Conservation (phyloP, 2,329 filamentous ascomycete species). For the Cytospora piceicola region DNA sequence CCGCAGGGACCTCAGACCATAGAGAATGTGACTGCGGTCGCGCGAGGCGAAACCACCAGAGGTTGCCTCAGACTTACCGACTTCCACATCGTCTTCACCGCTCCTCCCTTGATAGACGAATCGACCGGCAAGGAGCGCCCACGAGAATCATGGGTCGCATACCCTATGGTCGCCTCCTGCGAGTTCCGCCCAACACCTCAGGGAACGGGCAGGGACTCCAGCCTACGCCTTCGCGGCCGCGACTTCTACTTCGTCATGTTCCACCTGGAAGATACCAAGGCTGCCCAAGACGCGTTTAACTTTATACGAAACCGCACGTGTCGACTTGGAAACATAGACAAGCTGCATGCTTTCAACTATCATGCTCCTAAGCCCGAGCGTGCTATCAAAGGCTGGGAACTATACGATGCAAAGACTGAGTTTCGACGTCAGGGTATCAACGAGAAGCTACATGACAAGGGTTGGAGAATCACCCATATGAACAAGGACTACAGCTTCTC, state of each 20-base stretch:
- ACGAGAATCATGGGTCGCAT: slow-evolving; percentile 89
- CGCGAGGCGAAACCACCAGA: slow-evolving; percentile 59
- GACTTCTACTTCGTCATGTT: slow-evolving; percentile 95
- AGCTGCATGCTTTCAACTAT: slow-evolving; percentile 89
- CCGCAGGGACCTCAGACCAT: slow-evolving; percentile 45
- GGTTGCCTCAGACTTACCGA: slow-evolving; percentile 65
- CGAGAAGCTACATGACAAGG: slow-evolving; percentile 73
- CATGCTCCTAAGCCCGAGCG: slow-evolving; percentile 72
- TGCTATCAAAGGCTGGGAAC: slow-evolving; percentile 75
- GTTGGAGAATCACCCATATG: slow-evolving; percentile 89
- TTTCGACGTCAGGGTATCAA: slow-evolving; percentile 87
- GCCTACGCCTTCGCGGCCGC: slow-evolving; percentile 84
- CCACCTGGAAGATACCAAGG: slow-evolving; percentile 75
- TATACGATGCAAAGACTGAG: slow-evolving; percentile 86
- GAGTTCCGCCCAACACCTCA: slow-evolving; percentile 74
- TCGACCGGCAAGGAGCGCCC: slow-evolving; percentile 34
- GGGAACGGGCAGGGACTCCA: slow-evolving; percentile 71
- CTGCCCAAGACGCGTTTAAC: slow-evolving; percentile 84
- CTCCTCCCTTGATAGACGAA: slow-evolving; percentile 41
- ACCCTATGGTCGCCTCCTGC: slow-evolving; percentile 86
- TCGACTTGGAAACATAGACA: slow-evolving; percentile 80
- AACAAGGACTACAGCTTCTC: slow-evolving; percentile 91
- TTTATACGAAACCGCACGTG: slow-evolving; percentile 81
- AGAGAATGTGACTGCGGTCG: slow-evolving; percentile 64
- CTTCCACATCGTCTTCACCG: slow-evolving; percentile 63